Evolutionary conservation across 129 eudicot genomes (phyloP), one percentile per base, ranked within the genome.

Genomic region (Flaveria bidentis): DNA sequence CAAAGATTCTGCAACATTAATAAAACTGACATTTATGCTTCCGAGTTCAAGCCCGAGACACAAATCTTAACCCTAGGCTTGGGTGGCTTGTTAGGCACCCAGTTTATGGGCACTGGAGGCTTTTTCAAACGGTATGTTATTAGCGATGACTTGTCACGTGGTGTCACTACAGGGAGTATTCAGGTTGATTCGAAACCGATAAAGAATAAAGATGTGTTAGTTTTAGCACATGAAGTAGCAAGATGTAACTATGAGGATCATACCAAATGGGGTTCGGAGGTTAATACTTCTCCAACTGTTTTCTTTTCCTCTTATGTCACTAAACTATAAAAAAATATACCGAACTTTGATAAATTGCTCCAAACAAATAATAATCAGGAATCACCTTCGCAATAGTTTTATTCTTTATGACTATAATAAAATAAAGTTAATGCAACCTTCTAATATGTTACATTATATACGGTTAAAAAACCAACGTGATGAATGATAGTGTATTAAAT

Each of bases 81-180:
- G 85, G 90, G 90, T 83, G 98, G 96, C 25, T 80, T 90, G 28
- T 2, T 14, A 6, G 96, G 96, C 62, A 83, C 86, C 2, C 28
- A 6, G 53, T 84, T 82, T 58, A 80, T 90, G 45, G 98, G 98
- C 2, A 81, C 90, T 0, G 89, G 96, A 2, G 85, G 87, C 63
- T 90, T 92, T 60, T 80, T 92, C 53, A 76, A 41, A 9, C 85
- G 94, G 1, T 67, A 79, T 0, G 84, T 69, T 6, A 83, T 87
- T 75, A 87, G 82, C 39, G 84, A 88, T 2, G 69, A 83, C 42
- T 85, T 85, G 28, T 72, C 81, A 0, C 47, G 65, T 0, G 28
- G 33, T 55, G 47, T 67, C 22, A 16, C 65, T 15, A 75, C 72
- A 0, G 81, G 71, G 30, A 47, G 68, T 45, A 3, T 53, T 12